Evolutionary conservation across 1,139 yeast species (phyloP), one percentile per base, ranked within the genome.

Genomic region (Candida labiduridarum): DNA sequence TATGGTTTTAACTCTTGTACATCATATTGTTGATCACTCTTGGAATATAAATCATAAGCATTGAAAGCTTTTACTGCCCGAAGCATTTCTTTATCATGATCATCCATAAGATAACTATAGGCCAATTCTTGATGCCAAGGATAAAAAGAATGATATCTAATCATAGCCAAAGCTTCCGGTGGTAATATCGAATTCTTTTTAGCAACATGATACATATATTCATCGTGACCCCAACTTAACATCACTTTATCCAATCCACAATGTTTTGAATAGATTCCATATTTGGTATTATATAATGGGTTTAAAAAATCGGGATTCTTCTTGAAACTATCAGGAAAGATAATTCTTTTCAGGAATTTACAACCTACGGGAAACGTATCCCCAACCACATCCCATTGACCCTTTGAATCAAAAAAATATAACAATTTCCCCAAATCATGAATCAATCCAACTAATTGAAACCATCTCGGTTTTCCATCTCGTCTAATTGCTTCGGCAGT

Each of bases 361-460:
- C 90, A 85, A 1, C 91, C 91, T 29, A 85, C 89, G 0, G 90
- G 89, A 60, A 85, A 85, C 0, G 91, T 85, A 60, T 85, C 91
- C 5, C 91, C 91, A 18, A 85, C 91, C n/a, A 85, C 91, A 59
- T 85, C 90, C 91, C 91, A 85, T 62, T 85, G 90, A 8, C 90
- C 90, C 58, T 80, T 75, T 25, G 89, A 84, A 59, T 84, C 90
- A 59, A 80, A 85, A 57, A 85, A 85, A 61, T 85, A 85, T 25
- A 85, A 69, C 18, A 85, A 71, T 60, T 85, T 85, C 1, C 91
- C 91, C 54, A 85, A 68, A 62, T 85, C 91, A 60, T 85, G 91
- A 40, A 85, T 83, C 41, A 85, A 67, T 0, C 91, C 91, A 6
- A 86, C 89, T 18, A 85, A 67, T 63, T 85, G 91, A 71, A 85